Evolutionary conservation across 2,329 filamentous ascomycete genomes (phyloP), one percentile per base, ranked within the genome.

Genomic region (Pseudogymnoascus sp.): DNA sequence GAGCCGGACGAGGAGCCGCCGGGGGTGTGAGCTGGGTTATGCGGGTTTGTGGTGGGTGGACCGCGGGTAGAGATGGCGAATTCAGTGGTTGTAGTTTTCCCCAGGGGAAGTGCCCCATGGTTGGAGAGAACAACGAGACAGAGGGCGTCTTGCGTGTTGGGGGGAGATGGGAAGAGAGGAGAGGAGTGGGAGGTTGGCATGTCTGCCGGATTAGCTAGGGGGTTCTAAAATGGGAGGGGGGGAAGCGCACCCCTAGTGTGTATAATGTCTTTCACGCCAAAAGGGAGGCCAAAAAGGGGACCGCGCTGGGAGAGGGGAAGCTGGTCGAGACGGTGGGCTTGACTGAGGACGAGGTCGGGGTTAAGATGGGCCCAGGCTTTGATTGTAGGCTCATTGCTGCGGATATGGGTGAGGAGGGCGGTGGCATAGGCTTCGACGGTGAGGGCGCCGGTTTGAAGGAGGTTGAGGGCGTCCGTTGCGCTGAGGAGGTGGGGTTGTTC

Each of bases 1-100:
- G 86, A 89, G 0, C 88, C 87, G 0, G 85, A 84, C 0, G 85
- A 89, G 0, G 86, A 89, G 53, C 87, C 87, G 0, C 87, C 87
- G 0, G 87, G 87, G 0, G 87, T 89, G 4, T 80, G 77, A 0
- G 64, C 65, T 0, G 74, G 64, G 64, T 81, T 75, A 65, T 83
- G 81, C 0, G 87, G 84, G 70, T 90, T 90, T 3, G 73, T 70
- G 0, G 84, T 86, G 60, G 77, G 77, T 1, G 81, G 78, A 0
- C 85, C 85, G 12, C 76, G 72, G 1, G 77, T 78, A 0, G 79
- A 84, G 2, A 82, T 80, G 0, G 86, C 84, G 67, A 89, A 88
- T 69, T 89, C 85, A 0, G 87, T 86, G 0, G 86, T 89, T 0
- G 81, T 83, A 0, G 82, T 84, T 69, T 86, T 83, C 23, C 80